Conservation (phyloP, 768 basidiomycete species). For the Tricholoma bakamatsutake region DNA sequence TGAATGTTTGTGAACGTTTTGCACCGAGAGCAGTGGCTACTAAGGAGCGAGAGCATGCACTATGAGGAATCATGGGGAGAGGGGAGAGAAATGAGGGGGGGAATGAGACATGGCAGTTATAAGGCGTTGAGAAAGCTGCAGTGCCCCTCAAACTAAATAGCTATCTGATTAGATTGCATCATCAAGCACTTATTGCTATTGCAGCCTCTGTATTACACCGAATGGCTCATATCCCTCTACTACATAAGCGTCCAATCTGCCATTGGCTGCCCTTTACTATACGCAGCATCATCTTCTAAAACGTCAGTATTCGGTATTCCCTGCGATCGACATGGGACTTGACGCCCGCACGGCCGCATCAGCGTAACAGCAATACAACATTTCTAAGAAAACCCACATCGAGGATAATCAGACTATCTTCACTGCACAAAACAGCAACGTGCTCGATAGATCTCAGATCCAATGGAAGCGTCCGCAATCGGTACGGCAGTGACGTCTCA, state of each 20-base stretch:
- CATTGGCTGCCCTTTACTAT: constrained; percentile 9
- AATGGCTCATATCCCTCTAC: constrained; percentile 25
- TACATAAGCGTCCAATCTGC: constrained; percentile 16
- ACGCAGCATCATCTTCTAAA: constrained; percentile 13
- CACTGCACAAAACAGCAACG: constrained; percentile 44
- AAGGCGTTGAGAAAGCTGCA: constrained; percentile 17
- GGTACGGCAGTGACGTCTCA: constrained; percentile 42
- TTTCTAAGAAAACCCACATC: constrained; percentile 29
- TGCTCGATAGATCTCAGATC: constrained; percentile 15
- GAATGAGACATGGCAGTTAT: constrained; percentile 32
- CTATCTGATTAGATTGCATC: constrained; percentile 25
- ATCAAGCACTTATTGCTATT: constrained; percentile 4
- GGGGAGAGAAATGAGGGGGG: constrained; percentile 8
- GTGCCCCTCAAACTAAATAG: no score
- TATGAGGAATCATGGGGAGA: constrained; percentile 33
- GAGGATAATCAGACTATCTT: constrained; percentile 50
- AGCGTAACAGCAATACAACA: background rate
- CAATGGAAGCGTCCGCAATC: constrained; percentile 25
- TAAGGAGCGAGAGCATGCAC: constrained; percentile 25
- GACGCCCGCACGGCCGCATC: background rate
- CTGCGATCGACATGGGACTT: constrained; percentile 11
- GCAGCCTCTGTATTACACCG: constrained; percentile 5
- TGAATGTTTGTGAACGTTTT: constrained; percentile 35
- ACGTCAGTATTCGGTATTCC: constrained; percentile 26
- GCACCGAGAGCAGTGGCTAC: constrained; percentile 27